Conservation (phyloP, 148 eudicot species). For the Persicaria tinctoria region DNA sequence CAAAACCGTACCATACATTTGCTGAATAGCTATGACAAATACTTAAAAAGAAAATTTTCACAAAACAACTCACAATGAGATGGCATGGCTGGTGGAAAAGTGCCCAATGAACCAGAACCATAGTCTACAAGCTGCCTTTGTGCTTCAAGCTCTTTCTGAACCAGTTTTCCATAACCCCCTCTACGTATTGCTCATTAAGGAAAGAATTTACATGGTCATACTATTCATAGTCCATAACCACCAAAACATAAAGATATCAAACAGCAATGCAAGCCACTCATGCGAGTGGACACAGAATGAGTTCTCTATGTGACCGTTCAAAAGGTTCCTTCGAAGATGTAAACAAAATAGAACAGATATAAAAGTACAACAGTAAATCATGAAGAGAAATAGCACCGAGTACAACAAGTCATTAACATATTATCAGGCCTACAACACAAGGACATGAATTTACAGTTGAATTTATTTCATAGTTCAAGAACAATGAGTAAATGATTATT, state of each 20-base stretch:
- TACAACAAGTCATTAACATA: neutral
- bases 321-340: neutral
- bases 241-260: neutral
- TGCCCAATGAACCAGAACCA: slow-evolving; percentile 71
- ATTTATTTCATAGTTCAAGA: neutral
- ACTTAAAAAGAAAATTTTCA: neutral
- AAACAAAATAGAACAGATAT: neutral
- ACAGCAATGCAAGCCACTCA: neutral
- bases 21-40: neutral
- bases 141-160: slow-evolving; percentile 84
- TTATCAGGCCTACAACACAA: neutral
- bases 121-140: slow-evolving; percentile 92
- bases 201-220: slow-evolving; percentile 11
- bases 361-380: neutral
- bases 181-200: slow-evolving; percentile 77
- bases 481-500: neutral
- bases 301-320: neutral
- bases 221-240: neutral
- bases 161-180: slow-evolving; percentile 97
- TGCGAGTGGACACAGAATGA: neutral
- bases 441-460: neutral
- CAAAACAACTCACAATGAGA: slow-evolving; percentile 50
- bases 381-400: neutral
- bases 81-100: slow-evolving; percentile 63
- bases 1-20: neutral